A percentile compares a stretch with the other conserved stretches of the same genome.
phyloP scores from a whole-genome alignment of 257 asterid species.

The Coffea eugenioides region DNA sequence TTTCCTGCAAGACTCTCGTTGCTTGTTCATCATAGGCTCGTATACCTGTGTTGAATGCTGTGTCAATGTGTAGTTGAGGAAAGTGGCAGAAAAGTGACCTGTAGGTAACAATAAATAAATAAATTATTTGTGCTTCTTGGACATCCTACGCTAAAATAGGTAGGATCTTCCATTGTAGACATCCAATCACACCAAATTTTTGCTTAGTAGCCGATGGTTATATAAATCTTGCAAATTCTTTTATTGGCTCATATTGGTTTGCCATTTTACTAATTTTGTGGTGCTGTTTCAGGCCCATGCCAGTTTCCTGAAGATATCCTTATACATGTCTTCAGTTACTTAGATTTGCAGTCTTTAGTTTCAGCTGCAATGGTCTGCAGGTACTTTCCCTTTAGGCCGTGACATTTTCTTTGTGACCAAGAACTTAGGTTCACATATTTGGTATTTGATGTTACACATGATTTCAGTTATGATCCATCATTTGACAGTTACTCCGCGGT shows the following conservation, averaged over 20 bases:
- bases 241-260: background rate
- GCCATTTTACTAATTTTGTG: slow-evolving; percentile 12
- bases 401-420: background rate
- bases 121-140: no score
- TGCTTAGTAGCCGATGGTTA: background rate
- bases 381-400: slow-evolving; percentile 30
- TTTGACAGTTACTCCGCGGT: background rate
- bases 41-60: background rate
- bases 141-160: background rate
- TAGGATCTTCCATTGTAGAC: background rate
- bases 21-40: background rate
- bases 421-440: background rate
- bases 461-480: background rate
- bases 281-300: slow-evolving; percentile 39
- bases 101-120: no score
- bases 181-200: background rate
- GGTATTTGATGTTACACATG: background rate
- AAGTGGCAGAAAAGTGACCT: background rate
- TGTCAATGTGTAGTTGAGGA: background rate
- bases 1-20: background rate
- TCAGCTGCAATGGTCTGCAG: slow-evolving; percentile 71
- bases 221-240: background rate
- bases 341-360: slow-evolving; percentile 65
- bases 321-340: slow-evolving; percentile 56
- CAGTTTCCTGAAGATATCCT: slow-evolving; percentile 73